A percentile compares a stretch with the other conserved stretches of the same genome.
phyloP scores from a whole-genome alignment of 2,329 filamentous ascomycete species.

The Beauveria brongniartii region DNA sequence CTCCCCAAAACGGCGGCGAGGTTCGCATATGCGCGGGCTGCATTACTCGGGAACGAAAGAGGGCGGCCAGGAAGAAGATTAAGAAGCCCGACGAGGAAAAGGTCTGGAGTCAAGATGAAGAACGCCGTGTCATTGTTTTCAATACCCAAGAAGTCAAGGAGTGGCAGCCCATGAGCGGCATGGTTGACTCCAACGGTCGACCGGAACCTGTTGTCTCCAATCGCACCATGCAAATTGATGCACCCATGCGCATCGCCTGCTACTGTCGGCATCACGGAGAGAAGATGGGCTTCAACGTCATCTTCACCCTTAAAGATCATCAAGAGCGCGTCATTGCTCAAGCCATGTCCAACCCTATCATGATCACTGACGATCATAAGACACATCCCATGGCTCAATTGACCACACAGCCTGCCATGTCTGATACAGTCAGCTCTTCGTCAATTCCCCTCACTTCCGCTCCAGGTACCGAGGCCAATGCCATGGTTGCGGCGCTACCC shows the following conservation, averaged over 20 bases:
- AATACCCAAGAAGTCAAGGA: conserved; percentile 84
- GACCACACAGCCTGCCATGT: conserved; percentile 20
- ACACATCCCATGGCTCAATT: conserved; percentile 47
- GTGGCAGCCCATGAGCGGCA: conserved; percentile 58
- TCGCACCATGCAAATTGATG: conserved; percentile 67
- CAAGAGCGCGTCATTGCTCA: conserved; percentile 72
- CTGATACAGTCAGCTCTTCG: conserved; percentile 21
- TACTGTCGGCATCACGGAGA: conserved; percentile 95
- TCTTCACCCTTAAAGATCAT: conserved; percentile 87
- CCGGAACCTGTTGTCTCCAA: conserved; percentile 40
- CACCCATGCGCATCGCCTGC: conserved; percentile 92
- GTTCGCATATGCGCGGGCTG: conserved; percentile 89
- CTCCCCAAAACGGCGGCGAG: conserved; percentile 82
- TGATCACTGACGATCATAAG: conserved; percentile 98
- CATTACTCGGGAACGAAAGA: conserved; percentile 82
- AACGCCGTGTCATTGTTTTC: conserved; percentile 78
- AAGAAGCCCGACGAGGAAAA: conserved; percentile 92
- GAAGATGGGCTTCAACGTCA: conserved; percentile 85
- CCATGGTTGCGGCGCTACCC: conserved; percentile 24
- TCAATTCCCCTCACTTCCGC: conserved; percentile 14
- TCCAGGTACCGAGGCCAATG: conserved; percentile 21
- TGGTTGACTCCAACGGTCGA: conserved; percentile 34
- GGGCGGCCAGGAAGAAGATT: conserved; percentile 84
- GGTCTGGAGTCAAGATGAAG: conserved; percentile 73
- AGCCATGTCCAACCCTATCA: conserved; percentile 77